These are phyloP conservation scores for Picea glauca DNA, from an alignment of 75 land plant genomes.

Conservation along the genomic window DNA sequence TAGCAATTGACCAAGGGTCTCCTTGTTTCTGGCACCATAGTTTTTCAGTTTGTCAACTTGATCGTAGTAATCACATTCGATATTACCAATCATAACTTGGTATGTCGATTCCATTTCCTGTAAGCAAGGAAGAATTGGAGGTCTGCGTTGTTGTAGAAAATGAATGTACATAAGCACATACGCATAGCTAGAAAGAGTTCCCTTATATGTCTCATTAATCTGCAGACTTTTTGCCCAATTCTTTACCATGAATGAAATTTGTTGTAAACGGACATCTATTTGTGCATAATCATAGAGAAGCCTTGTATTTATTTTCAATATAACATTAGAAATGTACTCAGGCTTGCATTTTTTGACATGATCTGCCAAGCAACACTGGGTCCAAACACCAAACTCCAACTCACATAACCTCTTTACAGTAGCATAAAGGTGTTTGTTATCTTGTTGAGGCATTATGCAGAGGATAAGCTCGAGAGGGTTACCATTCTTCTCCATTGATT, in stretches of 20 bases:
- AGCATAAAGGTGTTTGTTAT: too few relatives aligned
- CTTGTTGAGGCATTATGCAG: too few relatives aligned
- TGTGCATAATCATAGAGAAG: conserved; percentile 87
- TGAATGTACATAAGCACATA: conserved; percentile 29
- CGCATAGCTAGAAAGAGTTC: conserved; percentile 99
- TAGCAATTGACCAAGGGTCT: conserved; percentile 64
- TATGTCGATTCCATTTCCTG: conserved; percentile 84
- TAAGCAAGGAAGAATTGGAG: not conserved
- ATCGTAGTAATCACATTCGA: conserved; percentile 79
- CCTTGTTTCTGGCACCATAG: conserved; percentile 74
- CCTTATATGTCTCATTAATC: conserved; percentile 96
- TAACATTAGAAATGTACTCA: too few relatives aligned
- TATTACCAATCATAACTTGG: conserved; percentile 58
- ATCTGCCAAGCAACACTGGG: too few relatives aligned
- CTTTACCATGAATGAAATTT: conserved; percentile 93
- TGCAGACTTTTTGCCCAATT: conserved; percentile 96
- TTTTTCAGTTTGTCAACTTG: conserved; percentile 62
- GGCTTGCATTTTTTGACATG: too few relatives aligned
- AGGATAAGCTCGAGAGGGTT: too few relatives aligned
- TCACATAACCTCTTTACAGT: too few relatives aligned
- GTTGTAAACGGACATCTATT: conserved; percentile 81
- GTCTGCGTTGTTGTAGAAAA: not conserved
- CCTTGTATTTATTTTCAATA: conserved; percentile 93
- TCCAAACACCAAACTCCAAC: too few relatives aligned
- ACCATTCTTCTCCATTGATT: too few relatives aligned